Base-by-base conservation (phyloP, 2,329 filamentous ascomycete genomes). In the Aspergillus floridensis region DNA sequence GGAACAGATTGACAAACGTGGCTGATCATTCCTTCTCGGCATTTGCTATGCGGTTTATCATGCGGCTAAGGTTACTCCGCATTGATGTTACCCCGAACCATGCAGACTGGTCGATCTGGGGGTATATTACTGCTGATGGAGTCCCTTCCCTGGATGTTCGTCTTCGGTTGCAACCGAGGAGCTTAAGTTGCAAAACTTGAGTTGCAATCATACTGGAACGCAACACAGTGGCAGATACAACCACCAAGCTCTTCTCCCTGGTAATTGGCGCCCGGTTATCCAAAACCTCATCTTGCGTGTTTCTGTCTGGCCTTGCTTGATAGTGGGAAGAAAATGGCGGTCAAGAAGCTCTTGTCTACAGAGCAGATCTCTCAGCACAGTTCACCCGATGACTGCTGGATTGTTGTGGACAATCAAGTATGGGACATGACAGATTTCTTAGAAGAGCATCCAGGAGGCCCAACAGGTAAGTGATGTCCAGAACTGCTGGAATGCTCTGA, bases 361-460 rank as follows among this genome's bases (percentile, higher is more conserved):
- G 64, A 76, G 47, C 77, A 85, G 59, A 72, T 86, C 58, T 75
- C 76, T 1, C 72, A 72, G 56, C 84, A 87, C 67, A 82, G 78
- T 57, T 77, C 70, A 12, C 66, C 76, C 35, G 67, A 79, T 55
- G 73, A 86, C 64, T 82, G 84, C 66, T 91, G 88, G 88, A 83
- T 90, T 59, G 86, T 89, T 19, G 82, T 91, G 22, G 83, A 90
- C 70, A 82, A 83, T 49, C 82, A 84, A 66, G 86, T 90, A 29
- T 90, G 87, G 77, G 86, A 91, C 71, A 75, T 91, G 49, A 87
- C 85, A 24, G 80, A 84, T 16, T 90, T 91, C 70, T 79, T 86
- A 10, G 82, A 82, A n/a, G 79, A 86, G 60, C 86, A 88, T 70
- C 85, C 86, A 4, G 85, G 86, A 31, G 86, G 86, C 22, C 75